Evolutionary conservation across 352 stramenopile genomes (phyloP), one percentile per base, ranked within the genome.

Genomic region (Thalassiosira livingstoniorum): DNA sequence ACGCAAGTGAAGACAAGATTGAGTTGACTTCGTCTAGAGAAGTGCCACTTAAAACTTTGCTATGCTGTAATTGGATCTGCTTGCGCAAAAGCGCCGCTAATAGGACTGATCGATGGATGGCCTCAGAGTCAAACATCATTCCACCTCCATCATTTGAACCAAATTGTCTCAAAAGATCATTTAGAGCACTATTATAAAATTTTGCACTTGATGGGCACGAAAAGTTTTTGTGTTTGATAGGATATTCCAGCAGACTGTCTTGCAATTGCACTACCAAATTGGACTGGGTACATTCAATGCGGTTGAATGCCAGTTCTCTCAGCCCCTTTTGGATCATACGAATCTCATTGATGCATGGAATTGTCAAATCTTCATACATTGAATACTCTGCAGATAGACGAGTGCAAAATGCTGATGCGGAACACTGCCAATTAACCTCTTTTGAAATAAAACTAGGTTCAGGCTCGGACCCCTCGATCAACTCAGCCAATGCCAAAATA

Each of bases 341-440:
- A 78, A 95, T 85, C 35, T 89, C 83, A 67, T 86, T 87, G n/a
- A 89, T 62, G 37, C 89, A 86, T 65, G 83, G 82, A 27, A 88
- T 84, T 57, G 82, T 90, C n/a, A 95, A 80, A 75, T 95, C 90
- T 73, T 95, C 87, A 74, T 93, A 95, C 45, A 82, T 86, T 47
- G 53, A 69, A 78, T 92, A 95, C 32, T 87, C 42, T 34, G 63
- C 75, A 37, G 72, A 83, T 35, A 94, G 32, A 58, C 83, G 78
- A 39, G 78, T 70, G 55, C 82, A 92, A 81, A 94, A 94, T 34
- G 88, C 80, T 31, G 68, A 27, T 76, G 87, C 83, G 43, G 87
- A 94, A 60, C 63, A 82, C 64, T 93, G 81, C 83, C 87, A 94
- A 69, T 92, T 93, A 47, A 88, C 54, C 75, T 88, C 79, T 79